Conservation (phyloP, 345 rosid species). For the Hibiscus trionum region DNA sequence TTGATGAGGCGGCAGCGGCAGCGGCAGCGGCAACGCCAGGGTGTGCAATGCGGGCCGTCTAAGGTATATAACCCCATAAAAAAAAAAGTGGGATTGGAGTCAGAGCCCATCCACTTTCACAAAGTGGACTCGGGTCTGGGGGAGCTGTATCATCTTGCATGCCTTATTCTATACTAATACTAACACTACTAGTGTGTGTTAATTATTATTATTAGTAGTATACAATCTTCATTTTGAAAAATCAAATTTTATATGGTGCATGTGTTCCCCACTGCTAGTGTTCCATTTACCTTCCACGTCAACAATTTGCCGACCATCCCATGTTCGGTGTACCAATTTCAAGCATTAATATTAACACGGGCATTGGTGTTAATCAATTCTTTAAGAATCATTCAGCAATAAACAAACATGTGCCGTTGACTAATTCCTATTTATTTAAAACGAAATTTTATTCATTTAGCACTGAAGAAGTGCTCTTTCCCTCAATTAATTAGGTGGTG, state of each 20-base stretch:
- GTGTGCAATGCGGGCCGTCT: neutral
- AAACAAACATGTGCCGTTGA: too few relatives aligned
- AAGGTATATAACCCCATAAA: neutral
- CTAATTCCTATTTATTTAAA: too few relatives aligned
- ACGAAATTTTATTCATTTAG: neutral
- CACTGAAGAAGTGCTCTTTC: neutral
- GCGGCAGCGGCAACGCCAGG: neutral
- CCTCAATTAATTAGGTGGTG: neutral
- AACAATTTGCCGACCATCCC: neutral
- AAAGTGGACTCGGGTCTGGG: neutral
- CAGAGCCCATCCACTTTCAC: neutral
- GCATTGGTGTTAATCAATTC: too few relatives aligned
- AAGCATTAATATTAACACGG: too few relatives aligned
- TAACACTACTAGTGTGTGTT: neutral
- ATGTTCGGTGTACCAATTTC: neutral
- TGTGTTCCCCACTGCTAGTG: neutral
- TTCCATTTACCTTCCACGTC: too few relatives aligned
- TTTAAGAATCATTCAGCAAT: too few relatives aligned
- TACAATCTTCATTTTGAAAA: neutral
- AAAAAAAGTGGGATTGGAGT: conserved; percentile 6
- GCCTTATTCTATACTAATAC: neutral
- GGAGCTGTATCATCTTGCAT: neutral
- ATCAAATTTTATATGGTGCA: neutral
- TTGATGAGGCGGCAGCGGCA: neutral
- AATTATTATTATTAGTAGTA: neutral